These are phyloP conservation scores for Linderina pennispora DNA, from an alignment of 192 early-diverging fungal genomes.

Conservation along the genomic window DNA sequence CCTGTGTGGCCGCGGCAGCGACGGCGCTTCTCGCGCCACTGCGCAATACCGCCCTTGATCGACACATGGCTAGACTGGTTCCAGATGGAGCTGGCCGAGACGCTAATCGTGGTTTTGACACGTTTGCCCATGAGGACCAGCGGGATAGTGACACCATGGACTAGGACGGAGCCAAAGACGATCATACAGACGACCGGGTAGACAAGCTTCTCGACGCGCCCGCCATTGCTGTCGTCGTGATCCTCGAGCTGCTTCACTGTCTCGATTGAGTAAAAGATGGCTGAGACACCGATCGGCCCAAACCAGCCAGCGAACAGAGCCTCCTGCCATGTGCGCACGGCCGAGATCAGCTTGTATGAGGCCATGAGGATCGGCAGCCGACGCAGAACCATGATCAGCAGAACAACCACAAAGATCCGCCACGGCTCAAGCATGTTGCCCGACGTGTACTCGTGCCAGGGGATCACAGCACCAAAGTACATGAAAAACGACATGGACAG, in stretches of 20 bases:
- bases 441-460: slow-evolving; percentile 56
- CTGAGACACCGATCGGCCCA: slow-evolving; percentile 76
- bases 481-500: slow-evolving; percentile 86
- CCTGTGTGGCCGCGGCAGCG: too few species aligned
- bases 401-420: slow-evolving; percentile 56
- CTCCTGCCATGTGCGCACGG: slow-evolving; percentile 63
- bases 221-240: slow-evolving; percentile 19
- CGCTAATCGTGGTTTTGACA: slow-evolving; percentile 20
- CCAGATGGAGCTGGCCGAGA: slow-evolving; percentile 12
- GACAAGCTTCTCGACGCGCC: slow-evolving; percentile 6
- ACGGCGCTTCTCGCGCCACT: neutral
- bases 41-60: neutral
- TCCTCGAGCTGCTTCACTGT: slow-evolving; percentile 28
- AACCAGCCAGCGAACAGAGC: slow-evolving; percentile 88
- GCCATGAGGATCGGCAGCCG: slow-evolving; percentile 66
- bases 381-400: slow-evolving; percentile 63
- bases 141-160: slow-evolving; percentile 78
- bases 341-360: slow-evolving; percentile 60
- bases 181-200: slow-evolving; percentile 63
- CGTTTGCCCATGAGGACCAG: slow-evolving; percentile 61
- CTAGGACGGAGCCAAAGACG: slow-evolving; percentile 74
- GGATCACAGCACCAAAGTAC: slow-evolving; percentile 76
- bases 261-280: slow-evolving; percentile 53
- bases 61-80: slow-evolving; percentile 5
- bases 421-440: slow-evolving; percentile 50